Evolutionary conservation across 2,329 filamentous ascomycete species (phyloP).

Genomic region (Clarireedia paspali): DNA sequence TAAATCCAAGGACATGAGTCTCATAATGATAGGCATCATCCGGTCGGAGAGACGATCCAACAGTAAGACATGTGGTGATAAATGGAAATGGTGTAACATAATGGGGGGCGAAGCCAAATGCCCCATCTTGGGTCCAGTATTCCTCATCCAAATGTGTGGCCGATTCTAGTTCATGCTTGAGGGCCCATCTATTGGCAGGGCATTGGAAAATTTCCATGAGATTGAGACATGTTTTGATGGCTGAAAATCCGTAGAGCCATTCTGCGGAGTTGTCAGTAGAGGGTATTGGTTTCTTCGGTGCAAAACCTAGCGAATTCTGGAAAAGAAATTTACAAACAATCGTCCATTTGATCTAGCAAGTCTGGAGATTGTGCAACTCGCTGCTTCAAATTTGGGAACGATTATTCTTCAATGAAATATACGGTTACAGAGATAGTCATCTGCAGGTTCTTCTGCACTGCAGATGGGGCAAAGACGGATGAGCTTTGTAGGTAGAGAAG

Average conservation of each 20-base stretch:
- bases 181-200: slow-evolving; percentile 12
- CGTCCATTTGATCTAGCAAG: too few relatives aligned
- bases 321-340: too few relatives aligned
- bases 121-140: not conserved
- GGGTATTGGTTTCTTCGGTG: too few relatives aligned
- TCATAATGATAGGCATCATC: not conserved
- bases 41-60: not conserved
- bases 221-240: slow-evolving; percentile 12
- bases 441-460: too few relatives aligned
- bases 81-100: not conserved
- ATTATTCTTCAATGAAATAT: too few relatives aligned
- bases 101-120: not conserved
- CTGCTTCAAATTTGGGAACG: too few relatives aligned
- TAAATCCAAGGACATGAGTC: not conserved
- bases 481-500: not conserved
- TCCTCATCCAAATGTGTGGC: not conserved
- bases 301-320: too few relatives aligned
- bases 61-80: not conserved
- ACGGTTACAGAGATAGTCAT: too few relatives aligned
- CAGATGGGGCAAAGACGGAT: not conserved
- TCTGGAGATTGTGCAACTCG: too few relatives aligned
- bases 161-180: slow-evolving; percentile 16
- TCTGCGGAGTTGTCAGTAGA: not conserved
- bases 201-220: slow-evolving; percentile 14
- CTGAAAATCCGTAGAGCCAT: not conserved